Conservation (phyloP, 2,329 filamentous ascomycete genomes). For the Aspergillus sp. region DNA sequence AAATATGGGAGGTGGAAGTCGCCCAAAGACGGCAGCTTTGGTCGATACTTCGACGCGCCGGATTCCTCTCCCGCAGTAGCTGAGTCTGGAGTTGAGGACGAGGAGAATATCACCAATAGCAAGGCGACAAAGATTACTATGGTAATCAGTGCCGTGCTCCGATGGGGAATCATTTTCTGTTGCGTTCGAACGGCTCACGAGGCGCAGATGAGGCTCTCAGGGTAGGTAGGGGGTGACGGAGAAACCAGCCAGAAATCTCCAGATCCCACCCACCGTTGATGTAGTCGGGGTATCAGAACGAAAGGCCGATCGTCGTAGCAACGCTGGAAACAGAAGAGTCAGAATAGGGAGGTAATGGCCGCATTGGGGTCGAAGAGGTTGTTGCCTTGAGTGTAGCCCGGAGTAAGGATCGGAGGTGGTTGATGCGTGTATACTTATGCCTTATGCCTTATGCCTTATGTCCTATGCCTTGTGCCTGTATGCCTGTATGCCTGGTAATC, state of each 20-base stretch:
- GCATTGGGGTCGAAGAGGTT: no score
- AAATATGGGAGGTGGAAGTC: conserved; percentile 57
- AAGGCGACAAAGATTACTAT: conserved; percentile 35
- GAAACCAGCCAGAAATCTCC: background rate
- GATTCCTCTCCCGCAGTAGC: conserved; percentile 13
- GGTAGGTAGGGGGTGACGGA: background rate
- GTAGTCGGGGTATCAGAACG: no score
- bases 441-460: no score
- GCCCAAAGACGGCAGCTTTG: conserved; percentile 39
- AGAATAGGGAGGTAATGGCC: no score
- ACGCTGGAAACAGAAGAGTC: no score
- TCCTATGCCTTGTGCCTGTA: no score
- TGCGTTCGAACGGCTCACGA: background rate
- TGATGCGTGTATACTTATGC: no score
- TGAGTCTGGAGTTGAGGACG: conserved; percentile 21
- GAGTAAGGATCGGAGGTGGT: no score
- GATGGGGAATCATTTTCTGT: conserved; percentile 31
- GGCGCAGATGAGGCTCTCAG: background rate
- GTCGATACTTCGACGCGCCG: conserved; percentile 23
- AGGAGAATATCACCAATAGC: conserved; percentile 36
- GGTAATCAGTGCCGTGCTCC: conserved; percentile 33
- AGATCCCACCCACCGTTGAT: no score
- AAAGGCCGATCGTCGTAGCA: no score
- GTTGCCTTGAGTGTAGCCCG: no score
- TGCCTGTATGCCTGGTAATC: no score